These are phyloP conservation scores for Vigna nakashimae DNA, from an alignment of 306 rosid species.

Conservation along the genomic window DNA sequence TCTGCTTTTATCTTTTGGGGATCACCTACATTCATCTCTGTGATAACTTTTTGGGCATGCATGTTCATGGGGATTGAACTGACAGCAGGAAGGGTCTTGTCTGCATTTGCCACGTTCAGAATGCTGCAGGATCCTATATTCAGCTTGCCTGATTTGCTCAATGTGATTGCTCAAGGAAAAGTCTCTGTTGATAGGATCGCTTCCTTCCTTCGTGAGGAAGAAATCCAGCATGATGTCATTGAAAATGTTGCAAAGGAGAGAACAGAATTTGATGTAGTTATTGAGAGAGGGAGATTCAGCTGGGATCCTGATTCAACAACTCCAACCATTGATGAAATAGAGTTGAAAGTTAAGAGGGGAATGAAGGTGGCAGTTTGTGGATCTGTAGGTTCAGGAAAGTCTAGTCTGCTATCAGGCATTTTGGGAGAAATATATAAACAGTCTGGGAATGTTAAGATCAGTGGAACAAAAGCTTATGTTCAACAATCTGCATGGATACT, in stretches of 20 bases:
- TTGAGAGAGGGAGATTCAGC: slow-evolving; percentile 78
- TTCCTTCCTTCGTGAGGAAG: slow-evolving; percentile 75
- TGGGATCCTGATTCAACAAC: slow-evolving; percentile 74
- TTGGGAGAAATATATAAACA: slow-evolving; percentile 85
- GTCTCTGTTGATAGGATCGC: slow-evolving; percentile 88
- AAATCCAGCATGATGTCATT: slow-evolving; percentile 73
- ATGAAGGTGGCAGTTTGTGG: slow-evolving; percentile 98
- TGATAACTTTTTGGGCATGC: slow-evolving; percentile 79
- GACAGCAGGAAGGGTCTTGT: slow-evolving; percentile 84
- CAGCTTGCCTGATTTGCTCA: slow-evolving; percentile 83
- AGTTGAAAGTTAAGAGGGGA: slow-evolving; percentile 83
- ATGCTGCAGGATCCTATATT: slow-evolving; percentile 96
- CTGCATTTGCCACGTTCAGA: slow-evolving; percentile 90
- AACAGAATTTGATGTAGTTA: slow-evolving; percentile 66
- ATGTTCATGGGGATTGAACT: slow-evolving; percentile 84
- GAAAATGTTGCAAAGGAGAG: slow-evolving; percentile 64
- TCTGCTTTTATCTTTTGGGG: slow-evolving; percentile 86
- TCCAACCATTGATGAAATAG: slow-evolving; percentile 70
- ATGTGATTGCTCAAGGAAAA: slow-evolving; percentile 86
- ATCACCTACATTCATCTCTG: slow-evolving; percentile 86
- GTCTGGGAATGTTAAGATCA: slow-evolving; percentile 75
- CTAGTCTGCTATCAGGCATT: slow-evolving; percentile 77
- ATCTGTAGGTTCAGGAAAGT: slow-evolving; percentile 92
- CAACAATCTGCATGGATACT: slow-evolving; percentile 94
- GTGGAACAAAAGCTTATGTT: slow-evolving; percentile 95